These are phyloP conservation scores for Phaeosphaeria sp. DNA, from an alignment of 2,329 filamentous ascomycete species.

Conservation along the genomic window DNA sequence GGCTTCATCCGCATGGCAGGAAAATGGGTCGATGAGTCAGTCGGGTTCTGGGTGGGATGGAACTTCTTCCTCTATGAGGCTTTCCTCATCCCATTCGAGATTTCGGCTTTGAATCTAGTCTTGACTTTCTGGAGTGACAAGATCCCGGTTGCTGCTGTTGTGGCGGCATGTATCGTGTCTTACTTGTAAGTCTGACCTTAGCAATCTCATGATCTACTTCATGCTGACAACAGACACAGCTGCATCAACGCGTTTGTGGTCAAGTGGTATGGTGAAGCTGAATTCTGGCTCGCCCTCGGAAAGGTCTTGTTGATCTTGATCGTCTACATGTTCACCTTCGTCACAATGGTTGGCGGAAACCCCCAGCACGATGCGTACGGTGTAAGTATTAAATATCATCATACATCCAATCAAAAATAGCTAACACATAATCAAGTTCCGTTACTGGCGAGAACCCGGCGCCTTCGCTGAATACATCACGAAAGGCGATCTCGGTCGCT, in stretches of 20 bases:
- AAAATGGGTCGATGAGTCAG: constrained; percentile 67
- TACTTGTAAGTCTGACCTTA: constrained; percentile 39
- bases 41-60: constrained; percentile 62
- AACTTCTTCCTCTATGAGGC: constrained; percentile 58
- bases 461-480: constrained; percentile 36
- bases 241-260: constrained; percentile 49
- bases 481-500: constrained; percentile 23
- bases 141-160: constrained; percentile 47
- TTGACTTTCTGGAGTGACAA: constrained; percentile 47
- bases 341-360: constrained; percentile 52
- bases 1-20: constrained; percentile 68
- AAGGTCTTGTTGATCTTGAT: constrained; percentile 52
- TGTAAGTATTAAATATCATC: neutral
- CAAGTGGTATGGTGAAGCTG: constrained; percentile 47
- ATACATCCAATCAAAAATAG: neutral
- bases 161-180: constrained; percentile 45
- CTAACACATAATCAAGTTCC: constrained; percentile 29
- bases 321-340: constrained; percentile 50
- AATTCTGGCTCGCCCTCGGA: constrained; percentile 48
- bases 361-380: constrained; percentile 46
- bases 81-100: constrained; percentile 57
- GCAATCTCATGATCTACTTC: neutral
- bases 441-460: constrained; percentile 48
- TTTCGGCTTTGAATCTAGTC: constrained; percentile 43
- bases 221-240: constrained; percentile 1